Base-by-base conservation (phyloP, 164 flowering plant genomes). In the Taxillus chinensis region DNA sequence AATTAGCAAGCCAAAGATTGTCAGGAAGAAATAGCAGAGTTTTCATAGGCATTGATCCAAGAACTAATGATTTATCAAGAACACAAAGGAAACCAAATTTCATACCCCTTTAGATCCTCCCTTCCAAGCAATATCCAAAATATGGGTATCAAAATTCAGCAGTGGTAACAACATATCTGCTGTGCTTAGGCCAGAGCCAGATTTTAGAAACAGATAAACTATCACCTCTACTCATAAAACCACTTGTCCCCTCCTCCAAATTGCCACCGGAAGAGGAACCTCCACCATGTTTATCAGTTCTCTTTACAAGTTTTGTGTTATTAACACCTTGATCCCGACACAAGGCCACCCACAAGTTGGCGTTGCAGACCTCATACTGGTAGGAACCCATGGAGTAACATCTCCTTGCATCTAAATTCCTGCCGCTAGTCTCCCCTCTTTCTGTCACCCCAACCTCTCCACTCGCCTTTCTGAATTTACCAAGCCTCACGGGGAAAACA, bases 341-440 rank as follows among this genome's bases (percentile, higher is more conserved):
- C 46, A 79, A 62, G 9, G 81, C 60, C 56, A 84, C 83, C 52
- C 63, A 48, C 15, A 84, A 73, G 3, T 67, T 67, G 8, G 80
- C 66, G 49, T 77, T 70, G 15, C 70, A 78, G 50, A 84, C 79
- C 48, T 82, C 78, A 61, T 82, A 84, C 62, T 82, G 83, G 71
- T 80, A 84, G 3, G 89, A 80, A 42, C 89, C 89, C 89, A 84
- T 78, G 27, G 89, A 84, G 55, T 42, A 84, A 67, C 89, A 84
- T 65, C 89, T 82, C 62, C 89, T 80, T 9, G 83, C 86, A 68
- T 82, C 84, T 54, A 84, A 74, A 45, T 70, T 80, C 49, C 83
- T 80, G 62, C 84, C 82, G 41, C 86, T 84, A 10, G 79, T 75
- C 73, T 80, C 86, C 27, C 81, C 86, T 13, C 7, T 66, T 41